Evolutionary conservation across 2,329 filamentous ascomycete genomes (phyloP).

Genomic region (Apiospora phragmitis): DNA sequence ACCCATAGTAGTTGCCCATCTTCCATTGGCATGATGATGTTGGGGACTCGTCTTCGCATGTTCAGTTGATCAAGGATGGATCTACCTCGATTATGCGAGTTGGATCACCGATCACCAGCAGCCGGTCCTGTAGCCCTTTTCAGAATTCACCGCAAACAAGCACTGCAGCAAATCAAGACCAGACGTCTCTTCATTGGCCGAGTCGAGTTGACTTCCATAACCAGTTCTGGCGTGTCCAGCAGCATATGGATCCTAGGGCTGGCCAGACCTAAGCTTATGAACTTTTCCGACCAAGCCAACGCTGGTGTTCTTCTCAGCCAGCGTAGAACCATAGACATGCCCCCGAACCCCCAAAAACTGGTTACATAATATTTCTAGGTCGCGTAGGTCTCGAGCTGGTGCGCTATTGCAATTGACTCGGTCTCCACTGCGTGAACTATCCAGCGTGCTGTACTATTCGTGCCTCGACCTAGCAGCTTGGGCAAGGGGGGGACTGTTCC

Average conservation of each 20-base stretch:
- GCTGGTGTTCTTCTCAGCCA: not conserved
- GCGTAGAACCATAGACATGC: not conserved
- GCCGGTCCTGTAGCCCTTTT: not conserved
- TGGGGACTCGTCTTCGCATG: not conserved
- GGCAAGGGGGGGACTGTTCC: too few species aligned
- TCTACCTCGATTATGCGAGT: not conserved
- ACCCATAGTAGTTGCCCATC: not conserved
- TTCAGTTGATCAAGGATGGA: constrained; percentile 1
- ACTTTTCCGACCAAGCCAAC: not conserved
- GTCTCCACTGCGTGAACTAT: not conserved
- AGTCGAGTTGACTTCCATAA: not conserved
- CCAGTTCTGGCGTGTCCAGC: not conserved
- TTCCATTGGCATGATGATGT: not conserved
- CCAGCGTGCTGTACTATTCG: not conserved
- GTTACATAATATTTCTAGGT: not conserved
- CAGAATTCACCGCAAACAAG: not conserved
- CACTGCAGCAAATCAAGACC: not conserved
- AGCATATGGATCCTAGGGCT: not conserved
- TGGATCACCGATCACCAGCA: not conserved
- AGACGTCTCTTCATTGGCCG: not conserved
- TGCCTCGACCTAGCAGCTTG: not conserved
- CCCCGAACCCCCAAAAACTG: not conserved
- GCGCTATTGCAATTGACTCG: not conserved
- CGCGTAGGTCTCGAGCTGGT: not conserved
- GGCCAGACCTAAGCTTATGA: not conserved